Evolutionary conservation across 2,329 filamentous ascomycete species (phyloP).

Genomic region (Monosporascus sp.): DNA sequence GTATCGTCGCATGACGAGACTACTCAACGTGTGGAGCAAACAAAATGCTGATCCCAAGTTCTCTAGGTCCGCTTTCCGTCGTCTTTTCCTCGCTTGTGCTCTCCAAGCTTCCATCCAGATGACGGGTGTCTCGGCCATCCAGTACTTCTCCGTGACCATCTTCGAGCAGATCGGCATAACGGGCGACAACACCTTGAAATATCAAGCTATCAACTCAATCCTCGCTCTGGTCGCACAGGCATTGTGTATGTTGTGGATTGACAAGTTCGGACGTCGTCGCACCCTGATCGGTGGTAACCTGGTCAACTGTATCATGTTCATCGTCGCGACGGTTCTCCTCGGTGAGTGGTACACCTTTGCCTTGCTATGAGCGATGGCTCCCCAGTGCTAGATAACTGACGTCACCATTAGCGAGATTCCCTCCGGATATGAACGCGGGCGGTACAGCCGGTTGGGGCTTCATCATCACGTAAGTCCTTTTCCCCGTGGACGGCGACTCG

Average conservation of each 20-base stretch:
- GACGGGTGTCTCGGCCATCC: conserved; percentile 69
- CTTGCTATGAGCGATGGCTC: background rate
- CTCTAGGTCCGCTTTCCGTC: conserved; percentile 56
- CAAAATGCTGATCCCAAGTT: conserved; percentile 5
- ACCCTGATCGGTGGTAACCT: conserved; percentile 68
- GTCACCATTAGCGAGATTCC: conserved; percentile 42
- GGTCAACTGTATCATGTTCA: conserved; percentile 65
- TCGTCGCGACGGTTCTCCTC: conserved; percentile 55
- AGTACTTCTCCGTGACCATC: conserved; percentile 67
- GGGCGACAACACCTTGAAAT: conserved; percentile 60
- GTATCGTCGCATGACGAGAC: background rate
- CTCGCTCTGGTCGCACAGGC: conserved; percentile 65
- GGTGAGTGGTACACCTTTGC: conserved; percentile 15
- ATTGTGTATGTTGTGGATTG: conserved; percentile 63
- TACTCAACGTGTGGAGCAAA: background rate
- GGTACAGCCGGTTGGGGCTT: conserved; percentile 63
- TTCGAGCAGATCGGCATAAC: conserved; percentile 65
- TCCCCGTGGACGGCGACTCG: background rate
- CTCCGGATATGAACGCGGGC: conserved; percentile 48
- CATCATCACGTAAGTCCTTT: conserved; percentile 48
- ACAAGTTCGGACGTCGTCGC: conserved; percentile 65
- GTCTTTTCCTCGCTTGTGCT: conserved; percentile 63
- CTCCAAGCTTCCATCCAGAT: conserved; percentile 70
- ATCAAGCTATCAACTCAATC: conserved; percentile 69
- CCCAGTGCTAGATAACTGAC: background rate